These are phyloP conservation scores for Corymbia maculata DNA, from an alignment of 345 rosid species.

Conservation along the genomic window DNA sequence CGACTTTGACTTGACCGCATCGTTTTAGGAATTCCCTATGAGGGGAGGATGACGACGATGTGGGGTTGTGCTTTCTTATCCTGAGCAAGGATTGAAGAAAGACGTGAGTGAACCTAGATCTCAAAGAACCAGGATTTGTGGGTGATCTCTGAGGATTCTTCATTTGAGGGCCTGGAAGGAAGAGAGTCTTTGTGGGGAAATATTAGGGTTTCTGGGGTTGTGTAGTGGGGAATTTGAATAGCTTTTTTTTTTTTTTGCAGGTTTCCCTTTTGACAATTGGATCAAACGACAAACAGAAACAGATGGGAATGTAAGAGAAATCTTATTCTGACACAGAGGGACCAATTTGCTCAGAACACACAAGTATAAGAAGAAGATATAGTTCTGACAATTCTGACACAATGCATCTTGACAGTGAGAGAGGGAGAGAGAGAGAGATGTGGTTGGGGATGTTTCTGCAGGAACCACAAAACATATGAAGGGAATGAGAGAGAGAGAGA, in stretches of 20 bases:
- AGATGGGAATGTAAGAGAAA: neutral
- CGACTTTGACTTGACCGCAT: constrained; percentile 23
- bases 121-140: neutral
- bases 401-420: neutral
- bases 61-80: constrained; percentile 6
- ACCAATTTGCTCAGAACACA: constrained; percentile 1
- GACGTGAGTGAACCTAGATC: constrained; percentile 23
- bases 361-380: constrained; percentile 10
- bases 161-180: constrained; percentile 2
- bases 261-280: neutral
- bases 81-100: constrained; percentile 30
- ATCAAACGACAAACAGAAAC: neutral
- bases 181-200: neutral
- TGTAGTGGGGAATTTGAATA: neutral
- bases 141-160: neutral
- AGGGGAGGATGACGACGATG: neutral
- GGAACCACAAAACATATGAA: neutral
- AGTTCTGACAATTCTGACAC: constrained; percentile 1
- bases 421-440: neutral
- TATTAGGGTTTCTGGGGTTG: neutral
- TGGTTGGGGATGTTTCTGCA: neutral
- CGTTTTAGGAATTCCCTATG: constrained; percentile 5
- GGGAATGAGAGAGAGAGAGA: neutral
- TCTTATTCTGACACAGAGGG: constrained; percentile 27
- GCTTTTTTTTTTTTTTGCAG: neutral